Percentiles rank a stretch among this genome's conserved stretches.
phyloP scores from a whole-genome alignment of 2,329 filamentous ascomycete species.

The Ceratocystis ficicola region DNA sequence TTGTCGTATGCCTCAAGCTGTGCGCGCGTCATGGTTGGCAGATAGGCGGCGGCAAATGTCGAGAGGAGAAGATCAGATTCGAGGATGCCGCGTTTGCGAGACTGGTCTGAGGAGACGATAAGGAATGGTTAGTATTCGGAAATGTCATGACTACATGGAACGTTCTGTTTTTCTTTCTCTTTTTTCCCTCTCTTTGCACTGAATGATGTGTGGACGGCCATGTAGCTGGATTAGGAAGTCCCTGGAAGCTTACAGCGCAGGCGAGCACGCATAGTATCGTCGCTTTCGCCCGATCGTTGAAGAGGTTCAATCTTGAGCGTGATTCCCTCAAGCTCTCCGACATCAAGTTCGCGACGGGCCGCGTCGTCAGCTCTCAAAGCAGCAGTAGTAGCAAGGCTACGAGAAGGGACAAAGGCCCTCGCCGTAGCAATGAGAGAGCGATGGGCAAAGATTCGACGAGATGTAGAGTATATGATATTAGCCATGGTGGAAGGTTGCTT shows the following conservation, averaged over 20 bases:
- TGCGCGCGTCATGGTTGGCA: slow-evolving; percentile 56
- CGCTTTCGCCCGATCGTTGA: slow-evolving; percentile 69
- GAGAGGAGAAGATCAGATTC: slow-evolving; percentile 93
- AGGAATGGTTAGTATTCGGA: slow-evolving; percentile 14
- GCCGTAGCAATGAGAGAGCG: slow-evolving; percentile 22
- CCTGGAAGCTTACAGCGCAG: slow-evolving; percentile 49
- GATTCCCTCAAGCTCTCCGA: slow-evolving; percentile 79
- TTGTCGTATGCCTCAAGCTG: slow-evolving; percentile 77
- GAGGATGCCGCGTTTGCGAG: slow-evolving; percentile 87
- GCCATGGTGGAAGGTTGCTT: slow-evolving; percentile 7
- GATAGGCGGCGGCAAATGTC: slow-evolving; percentile 76
- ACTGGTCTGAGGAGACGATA: slow-evolving; percentile 58
- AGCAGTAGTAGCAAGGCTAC: slow-evolving; percentile 25
- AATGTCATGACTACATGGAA: neutral
- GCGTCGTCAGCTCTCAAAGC: slow-evolving; percentile 23
- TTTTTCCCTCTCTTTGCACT: too few relatives aligned
- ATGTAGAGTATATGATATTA: slow-evolving; percentile 10
- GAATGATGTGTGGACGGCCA: neutral
- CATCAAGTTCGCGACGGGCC: slow-evolving; percentile 49
- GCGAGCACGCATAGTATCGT: slow-evolving; percentile 74
- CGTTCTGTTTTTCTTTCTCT: too few relatives aligned
- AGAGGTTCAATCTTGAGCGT: slow-evolving; percentile 85
- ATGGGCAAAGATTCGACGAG: slow-evolving; percentile 23
- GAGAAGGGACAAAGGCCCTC: slow-evolving; percentile 19
- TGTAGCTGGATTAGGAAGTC: neutral